phyloP scores from a whole-genome alignment of 2,329 filamentous ascomycete species.

The Cordyceps militaris region DNA sequence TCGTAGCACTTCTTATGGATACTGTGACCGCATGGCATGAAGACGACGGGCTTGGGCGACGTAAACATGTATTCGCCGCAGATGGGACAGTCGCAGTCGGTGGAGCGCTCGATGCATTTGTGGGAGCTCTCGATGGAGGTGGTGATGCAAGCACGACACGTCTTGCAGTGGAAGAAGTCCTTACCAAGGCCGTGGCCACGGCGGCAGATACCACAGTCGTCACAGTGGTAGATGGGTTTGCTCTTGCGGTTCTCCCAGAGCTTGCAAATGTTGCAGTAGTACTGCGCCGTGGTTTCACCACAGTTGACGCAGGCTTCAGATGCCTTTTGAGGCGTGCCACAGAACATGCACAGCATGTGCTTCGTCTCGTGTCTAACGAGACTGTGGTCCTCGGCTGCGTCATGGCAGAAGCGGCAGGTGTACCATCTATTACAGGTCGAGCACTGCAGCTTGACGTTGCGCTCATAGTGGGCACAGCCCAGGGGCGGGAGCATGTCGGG shows the following conservation, averaged over 20 bases:
- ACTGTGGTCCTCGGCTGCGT: constrained; percentile 70
- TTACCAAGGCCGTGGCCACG: constrained; percentile 87
- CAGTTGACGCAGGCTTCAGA: constrained; percentile 73
- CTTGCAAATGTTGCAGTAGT: constrained; percentile 93
- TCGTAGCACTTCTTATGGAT: constrained; percentile 88
- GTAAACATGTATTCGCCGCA: constrained; percentile 97
- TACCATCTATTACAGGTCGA: constrained; percentile 87
- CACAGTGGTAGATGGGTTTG: constrained; percentile 93
- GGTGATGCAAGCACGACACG: constrained; percentile 88
- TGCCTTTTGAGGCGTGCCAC: constrained; percentile 75
- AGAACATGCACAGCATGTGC: constrained; percentile 98
- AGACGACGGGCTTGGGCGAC: constrained; percentile 79
- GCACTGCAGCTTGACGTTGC: constrained; percentile 95
- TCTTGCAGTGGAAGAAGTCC: constrained; percentile 98
- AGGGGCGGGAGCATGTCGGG: constrained; percentile 42
- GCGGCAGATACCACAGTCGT: constrained; percentile 91
- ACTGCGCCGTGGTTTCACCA: constrained; percentile 70
- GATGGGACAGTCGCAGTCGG: constrained; percentile 93
- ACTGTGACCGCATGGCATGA: constrained; percentile 93
- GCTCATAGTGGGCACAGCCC: constrained; percentile 87
- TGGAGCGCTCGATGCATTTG: constrained; percentile 89
- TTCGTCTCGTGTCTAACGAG: constrained; percentile 77
- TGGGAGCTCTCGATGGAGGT: constrained; percentile 80
- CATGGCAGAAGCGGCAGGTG: constrained; percentile 90
- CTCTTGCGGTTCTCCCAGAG: constrained; percentile 90